Base-by-base conservation (phyloP, 108 stramenopile species). In the Nitzschia sp. region DNA sequence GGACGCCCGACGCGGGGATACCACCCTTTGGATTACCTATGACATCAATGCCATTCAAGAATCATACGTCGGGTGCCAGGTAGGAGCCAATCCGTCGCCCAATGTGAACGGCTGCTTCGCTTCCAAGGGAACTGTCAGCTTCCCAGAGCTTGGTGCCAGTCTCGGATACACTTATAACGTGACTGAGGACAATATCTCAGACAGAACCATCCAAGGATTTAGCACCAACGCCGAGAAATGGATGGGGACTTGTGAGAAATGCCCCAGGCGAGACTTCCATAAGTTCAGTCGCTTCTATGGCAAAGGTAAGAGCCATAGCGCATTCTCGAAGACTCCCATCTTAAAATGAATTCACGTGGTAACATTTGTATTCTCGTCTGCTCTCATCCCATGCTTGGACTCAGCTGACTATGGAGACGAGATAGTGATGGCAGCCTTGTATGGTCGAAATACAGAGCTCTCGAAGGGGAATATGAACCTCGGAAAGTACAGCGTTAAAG, bases 261-360 rank as follows among this genome's bases (percentile, higher is more conserved):
- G 80, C 71, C 81, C 85, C 54, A 77, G 78, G 45, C 9, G 33
- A 9, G 78, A 82, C 25, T 87, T 54, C 67, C 53, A 31, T 21
- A 85, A 85, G 53, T 89, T 81, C 46, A 65, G 71, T 33, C 63
- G 84, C 0, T 92, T 89, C 69, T 92, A 85, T 71, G 90, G 86
- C 13, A 41, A 41, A 41, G 38, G 38, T 41, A 41, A 41, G 38
- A 6, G 9, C 6, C 13, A 9, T 41, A 41, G 38, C 38, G 38
- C 9, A 13, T n/a, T n/a, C n/a, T n/a, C n/a, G n/a, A n/a, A n/a
- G n/a, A n/a, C n/a, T n/a, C n/a, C n/a, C n/a, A n/a, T n/a, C n/a
- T n/a, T n/a, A n/a, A n/a, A n/a, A n/a, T n/a, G n/a, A n/a, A n/a
- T n/a, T n/a, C n/a, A n/a, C n/a, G n/a, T n/a, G n/a, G n/a, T n/a